A percentile compares a stretch with the other conserved stretches of the same genome.
These are phyloP conservation scores for Globisporangium barbulae DNA, from an alignment of 352 stramenopile species.

Conservation along the genomic window DNA sequence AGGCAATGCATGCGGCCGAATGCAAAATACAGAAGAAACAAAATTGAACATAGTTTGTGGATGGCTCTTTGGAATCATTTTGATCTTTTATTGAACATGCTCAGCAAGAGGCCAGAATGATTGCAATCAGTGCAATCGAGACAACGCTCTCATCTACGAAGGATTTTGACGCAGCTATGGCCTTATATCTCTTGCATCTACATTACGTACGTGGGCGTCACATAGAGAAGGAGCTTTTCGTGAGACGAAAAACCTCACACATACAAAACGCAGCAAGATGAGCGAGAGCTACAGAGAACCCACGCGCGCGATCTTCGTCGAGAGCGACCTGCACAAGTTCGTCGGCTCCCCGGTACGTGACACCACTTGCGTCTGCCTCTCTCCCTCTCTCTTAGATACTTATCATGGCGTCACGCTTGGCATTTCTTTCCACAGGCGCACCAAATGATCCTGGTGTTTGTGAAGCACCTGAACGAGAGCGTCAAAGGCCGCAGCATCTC, in stretches of 20 bases:
- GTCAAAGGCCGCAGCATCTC: conserved; percentile 61
- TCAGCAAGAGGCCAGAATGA: not conserved
- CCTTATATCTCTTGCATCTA: not conserved
- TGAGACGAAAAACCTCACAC: not conserved
- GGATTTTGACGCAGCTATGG: not conserved
- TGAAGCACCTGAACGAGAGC: conserved; percentile 81
- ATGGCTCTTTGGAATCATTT: not conserved
- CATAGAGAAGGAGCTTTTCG: not conserved
- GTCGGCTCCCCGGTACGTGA: conserved; percentile 52
- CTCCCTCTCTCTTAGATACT: not conserved
- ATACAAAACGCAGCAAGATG: conserved; percentile 6
- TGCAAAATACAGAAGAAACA: not conserved
- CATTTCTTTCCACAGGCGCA: conserved; percentile 41
- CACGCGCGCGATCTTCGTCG: conserved; percentile 74
- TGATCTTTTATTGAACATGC: not conserved
- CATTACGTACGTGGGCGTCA: not conserved
- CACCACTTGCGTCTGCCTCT: not conserved
- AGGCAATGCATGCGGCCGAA: not conserved
- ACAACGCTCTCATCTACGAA: not conserved
- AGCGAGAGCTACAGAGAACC: conserved; percentile 45
- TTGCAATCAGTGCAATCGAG: no score
- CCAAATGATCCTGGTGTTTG: conserved; percentile 78
- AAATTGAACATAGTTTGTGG: not conserved
- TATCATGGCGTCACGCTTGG: not conserved
- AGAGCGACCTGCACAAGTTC: conserved; percentile 68